phyloP scores from a whole-genome alignment of 2,329 filamentous ascomycete species.

The Aspergillus puulaauensis region DNA sequence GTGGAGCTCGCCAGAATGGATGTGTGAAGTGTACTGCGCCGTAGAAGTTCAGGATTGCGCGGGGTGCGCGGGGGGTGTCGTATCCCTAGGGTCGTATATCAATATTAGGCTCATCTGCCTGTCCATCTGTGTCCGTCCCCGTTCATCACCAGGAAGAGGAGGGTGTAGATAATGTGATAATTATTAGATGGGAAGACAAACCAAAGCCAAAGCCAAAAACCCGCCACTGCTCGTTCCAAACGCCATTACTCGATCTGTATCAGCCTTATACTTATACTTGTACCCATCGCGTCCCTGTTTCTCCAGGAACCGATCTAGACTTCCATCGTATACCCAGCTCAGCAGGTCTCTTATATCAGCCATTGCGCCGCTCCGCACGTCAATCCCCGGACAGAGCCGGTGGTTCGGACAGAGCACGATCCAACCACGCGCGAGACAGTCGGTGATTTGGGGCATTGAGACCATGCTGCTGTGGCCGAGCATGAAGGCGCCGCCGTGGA shows the following conservation, averaged over 20 bases:
- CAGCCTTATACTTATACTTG: constrained; percentile 16
- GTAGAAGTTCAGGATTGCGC: constrained; percentile 45
- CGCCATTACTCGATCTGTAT: constrained; percentile 39
- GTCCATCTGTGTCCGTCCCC: too few species aligned
- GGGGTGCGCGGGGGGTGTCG: constrained; percentile 33
- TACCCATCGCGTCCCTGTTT: neutral
- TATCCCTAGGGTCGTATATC: constrained; percentile 32
- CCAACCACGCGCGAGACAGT: constrained; percentile 40
- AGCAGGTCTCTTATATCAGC: constrained; percentile 47
- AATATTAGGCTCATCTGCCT: neutral
- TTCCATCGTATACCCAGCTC: constrained; percentile 40
- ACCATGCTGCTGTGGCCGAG: constrained; percentile 42
- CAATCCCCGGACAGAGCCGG: constrained; percentile 47
- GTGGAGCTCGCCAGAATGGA: constrained; percentile 36
- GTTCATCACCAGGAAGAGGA: neutral
- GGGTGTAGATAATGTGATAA: neutral
- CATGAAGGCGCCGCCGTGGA: constrained; percentile 49
- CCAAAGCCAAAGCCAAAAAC: constrained; percentile 45
- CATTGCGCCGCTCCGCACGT: constrained; percentile 48
- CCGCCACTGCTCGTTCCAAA: constrained; percentile 50
- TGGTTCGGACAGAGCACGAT: constrained; percentile 40
- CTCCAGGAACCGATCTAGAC: constrained; percentile 29
- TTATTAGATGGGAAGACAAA: constrained; percentile 18
- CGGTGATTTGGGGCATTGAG: constrained; percentile 38
- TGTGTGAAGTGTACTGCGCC: constrained; percentile 42